Evolutionary conservation across 176 grass and related monocot genomes (phyloP), one percentile per base, ranked within the genome.

Genomic region (Tillandsia fasciculata): DNA sequence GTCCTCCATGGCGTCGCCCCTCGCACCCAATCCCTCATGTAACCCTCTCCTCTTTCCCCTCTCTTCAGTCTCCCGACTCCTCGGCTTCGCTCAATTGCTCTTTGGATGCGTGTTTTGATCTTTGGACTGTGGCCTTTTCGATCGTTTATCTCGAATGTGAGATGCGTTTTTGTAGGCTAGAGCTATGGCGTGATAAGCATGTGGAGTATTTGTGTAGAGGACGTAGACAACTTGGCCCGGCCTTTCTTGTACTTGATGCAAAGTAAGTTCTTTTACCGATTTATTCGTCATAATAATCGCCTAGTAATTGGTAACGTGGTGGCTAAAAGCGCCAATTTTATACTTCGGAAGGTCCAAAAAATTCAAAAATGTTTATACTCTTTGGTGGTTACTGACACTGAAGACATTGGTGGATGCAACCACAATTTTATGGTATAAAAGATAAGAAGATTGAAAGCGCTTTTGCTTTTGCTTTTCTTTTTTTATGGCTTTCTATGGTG

Each of bases 201-300:
- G 68, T 81, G 8, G 82, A 88, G 24, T 99, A 83, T 76, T 65
- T 99, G 70, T 90, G 63, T 6, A 85, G 52, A 71, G 84, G 89
- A 27, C 70, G 88, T 33, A 76, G 74, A 52, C 77, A 78, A 76
- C 89, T 99, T 0, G 84, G 72, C 20, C 86, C 90, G 9, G 73
- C 48, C 80, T 99, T 81, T 83, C 67, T 86, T 75, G 87, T 86
- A 56, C 86, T 93, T 2, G 94, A 99, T 90, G 89, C 94, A 64
- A 90, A 88, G 89, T 90, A 81, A 67, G 48, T 12, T 50, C 9
- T 29, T 53, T 12, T 72, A 14, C 12, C 47, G 42, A 49, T 63
- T 64, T 64, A 28, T 74, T 64, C 27, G 10, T 27, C 49, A 17
- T 64, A 11, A 10, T 2, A 65, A 27, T 52, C 18, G 12, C 17